Conservation (phyloP, 2,329 filamentous ascomycete species). For the Pezicula carpinea region DNA sequence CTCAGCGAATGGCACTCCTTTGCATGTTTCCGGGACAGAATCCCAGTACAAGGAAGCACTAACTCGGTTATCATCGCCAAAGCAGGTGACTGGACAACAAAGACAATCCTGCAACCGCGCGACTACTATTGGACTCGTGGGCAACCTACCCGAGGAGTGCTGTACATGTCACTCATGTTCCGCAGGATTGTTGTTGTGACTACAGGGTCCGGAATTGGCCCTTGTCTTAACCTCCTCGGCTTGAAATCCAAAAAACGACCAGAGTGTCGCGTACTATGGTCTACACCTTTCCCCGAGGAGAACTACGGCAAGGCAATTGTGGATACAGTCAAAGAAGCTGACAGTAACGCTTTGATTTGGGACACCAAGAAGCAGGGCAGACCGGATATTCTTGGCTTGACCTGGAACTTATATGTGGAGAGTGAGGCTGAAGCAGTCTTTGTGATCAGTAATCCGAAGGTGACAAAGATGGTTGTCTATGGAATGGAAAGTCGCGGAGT, state of each 20-base stretch:
- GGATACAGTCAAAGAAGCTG: conserved; percentile 24
- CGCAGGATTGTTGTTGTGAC: conserved; percentile 30
- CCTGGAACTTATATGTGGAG: conserved; percentile 25
- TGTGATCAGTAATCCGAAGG: conserved; percentile 31
- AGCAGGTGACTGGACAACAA: conserved; percentile 55
- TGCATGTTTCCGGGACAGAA: conserved; percentile 36
- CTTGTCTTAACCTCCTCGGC: conserved; percentile 28
- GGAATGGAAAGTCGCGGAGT: conserved; percentile 31
- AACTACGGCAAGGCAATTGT: conserved; percentile 30
- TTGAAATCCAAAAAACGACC: conserved; percentile 13
- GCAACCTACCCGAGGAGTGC: conserved; percentile 35
- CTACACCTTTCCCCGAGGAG: conserved; percentile 26
- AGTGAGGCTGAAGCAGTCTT: conserved; percentile 31
- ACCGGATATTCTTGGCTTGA: conserved; percentile 28
- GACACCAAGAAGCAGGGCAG: conserved; percentile 29
- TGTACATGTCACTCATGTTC: conserved; percentile 30
- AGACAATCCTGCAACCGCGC: conserved; percentile 20
- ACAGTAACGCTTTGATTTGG: conserved; percentile 28
- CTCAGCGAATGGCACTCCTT: conserved; percentile 55
- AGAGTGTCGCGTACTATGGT: conserved; percentile 28
- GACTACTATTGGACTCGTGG: conserved; percentile 48
- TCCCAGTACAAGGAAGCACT: conserved; percentile 39
- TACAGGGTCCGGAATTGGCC: conserved; percentile 33
- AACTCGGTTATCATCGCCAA: conserved; percentile 50
- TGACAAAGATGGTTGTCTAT: conserved; percentile 33